phyloP scores from a whole-genome alignment of 371 early-diverging fungal species.

The Blakeslea trispora region DNA sequence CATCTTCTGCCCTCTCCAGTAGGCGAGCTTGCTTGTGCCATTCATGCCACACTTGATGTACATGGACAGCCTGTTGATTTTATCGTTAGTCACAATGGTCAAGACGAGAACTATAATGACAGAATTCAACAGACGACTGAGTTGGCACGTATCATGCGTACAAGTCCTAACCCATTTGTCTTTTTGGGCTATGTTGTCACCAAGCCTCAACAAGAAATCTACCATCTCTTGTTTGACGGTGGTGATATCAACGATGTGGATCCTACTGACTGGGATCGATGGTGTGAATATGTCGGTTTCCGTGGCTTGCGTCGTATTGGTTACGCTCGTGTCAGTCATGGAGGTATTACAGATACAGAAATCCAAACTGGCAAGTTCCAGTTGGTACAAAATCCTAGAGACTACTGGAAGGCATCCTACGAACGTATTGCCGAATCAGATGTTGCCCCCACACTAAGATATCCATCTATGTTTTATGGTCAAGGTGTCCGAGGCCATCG shows the following conservation, averaged over 20 bases:
- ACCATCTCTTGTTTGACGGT: constrained; percentile 65
- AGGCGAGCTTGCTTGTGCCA: constrained; percentile 85
- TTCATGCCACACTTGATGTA: constrained; percentile 84
- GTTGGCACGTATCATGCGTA: constrained; percentile 76
- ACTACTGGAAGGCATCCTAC: constrained; percentile 63
- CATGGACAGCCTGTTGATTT: constrained; percentile 81
- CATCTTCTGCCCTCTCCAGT: constrained; percentile 80
- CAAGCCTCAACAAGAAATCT: constrained; percentile 66
- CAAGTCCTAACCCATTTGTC: constrained; percentile 73
- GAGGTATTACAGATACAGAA: constrained; percentile 84
- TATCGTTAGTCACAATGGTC: constrained; percentile 85
- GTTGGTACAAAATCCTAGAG: constrained; percentile 55
- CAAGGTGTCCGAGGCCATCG: constrained; percentile 72
- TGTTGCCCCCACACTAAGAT: constrained; percentile 58
- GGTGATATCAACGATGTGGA: constrained; percentile 80
- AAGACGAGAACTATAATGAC: constrained; percentile 78
- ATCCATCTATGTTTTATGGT: constrained; percentile 72
- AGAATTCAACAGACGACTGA: constrained; percentile 79
- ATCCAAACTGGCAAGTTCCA: constrained; percentile 84
- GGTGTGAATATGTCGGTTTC: constrained; percentile 86
- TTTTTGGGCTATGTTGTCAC: constrained; percentile 87
- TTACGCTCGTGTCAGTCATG: constrained; percentile 80
- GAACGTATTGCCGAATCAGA: constrained; percentile 54
- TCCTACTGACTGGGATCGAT: constrained; percentile 76
- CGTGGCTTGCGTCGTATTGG: constrained; percentile 75